Base-by-base conservation (phyloP, 73 alveolate genomes). In the Paramecium octaurelia region DNA sequence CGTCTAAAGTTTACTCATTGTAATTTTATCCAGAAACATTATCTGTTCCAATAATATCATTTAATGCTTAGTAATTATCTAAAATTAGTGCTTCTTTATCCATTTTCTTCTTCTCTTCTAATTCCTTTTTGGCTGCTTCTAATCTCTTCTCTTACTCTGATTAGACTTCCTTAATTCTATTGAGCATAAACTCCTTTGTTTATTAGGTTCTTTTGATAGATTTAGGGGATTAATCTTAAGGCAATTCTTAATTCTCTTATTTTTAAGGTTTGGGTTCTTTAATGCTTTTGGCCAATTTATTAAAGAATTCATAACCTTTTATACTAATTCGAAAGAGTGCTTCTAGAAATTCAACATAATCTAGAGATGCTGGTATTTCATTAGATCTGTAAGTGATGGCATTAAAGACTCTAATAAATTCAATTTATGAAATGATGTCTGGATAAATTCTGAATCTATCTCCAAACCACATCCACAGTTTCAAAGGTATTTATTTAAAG, bases 391-490 rank as follows among this genome's bases (percentile, higher is more conserved):
- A 80, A 3, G 91, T 80, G 3, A 44, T 80, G 1, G 73, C 70
- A 44, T 80, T 80, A 48, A 80, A 80, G 2, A 80, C 75, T 48
- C 91, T 80, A 12, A 80, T 24, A 35, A 80, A 80, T 8, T 80
- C 91, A 43, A 35, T 23, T 48, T 44, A 10, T 24, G 73, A 18
- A 36, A 80, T 31, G 5, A 80, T 48, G 21, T 80, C 91, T 43
- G 91, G 91, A 24, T 80, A 80, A 8, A 80, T 42, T 23, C 91
- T 21, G 24, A 80, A 80, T 48, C 91, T 80, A 4, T 80, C 91
- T 23, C 91, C 91, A 80, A 80, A 80, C 91, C 91, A 80, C 91
- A 80, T 80, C 70, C 70, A 80, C 27, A 80, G 14, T 80, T 48
- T 80, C 16, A 80, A 35, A 10, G 73, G 70, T 10, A 80, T 6